Conservation (phyloP, 768 basidiomycete species). For the Pleurotus citrinopileatus region DNA sequence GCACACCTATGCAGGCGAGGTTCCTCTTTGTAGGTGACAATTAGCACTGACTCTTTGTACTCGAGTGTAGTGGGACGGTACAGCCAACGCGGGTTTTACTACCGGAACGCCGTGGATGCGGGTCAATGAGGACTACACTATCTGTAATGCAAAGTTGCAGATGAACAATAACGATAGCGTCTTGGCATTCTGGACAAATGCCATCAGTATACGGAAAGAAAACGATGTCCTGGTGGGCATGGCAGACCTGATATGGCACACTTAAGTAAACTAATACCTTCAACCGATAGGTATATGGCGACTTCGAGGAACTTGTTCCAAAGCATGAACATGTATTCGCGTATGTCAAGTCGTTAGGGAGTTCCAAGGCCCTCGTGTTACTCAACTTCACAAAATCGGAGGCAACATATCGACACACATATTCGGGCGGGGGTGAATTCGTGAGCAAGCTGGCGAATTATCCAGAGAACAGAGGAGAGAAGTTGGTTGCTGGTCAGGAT, state of each 20-base stretch:
- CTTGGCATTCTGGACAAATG: slow-evolving; percentile 56
- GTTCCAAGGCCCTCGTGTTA: slow-evolving; percentile 36
- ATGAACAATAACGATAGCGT: slow-evolving; percentile 46
- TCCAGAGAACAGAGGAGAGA: no score
- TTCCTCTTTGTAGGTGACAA: background rate
- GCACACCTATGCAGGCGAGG: slow-evolving; percentile 65
- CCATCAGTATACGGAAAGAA: slow-evolving; percentile 50
- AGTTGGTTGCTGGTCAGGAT: slow-evolving; percentile 6
- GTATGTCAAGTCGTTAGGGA: slow-evolving; percentile 41
- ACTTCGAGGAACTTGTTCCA: slow-evolving; percentile 47
- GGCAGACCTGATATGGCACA: background rate
- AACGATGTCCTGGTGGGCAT: slow-evolving; percentile 50
- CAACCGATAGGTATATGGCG: slow-evolving; percentile 51
- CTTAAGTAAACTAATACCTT: background rate
- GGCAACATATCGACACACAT: no score
- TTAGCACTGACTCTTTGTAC: background rate
- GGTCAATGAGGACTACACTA: slow-evolving; percentile 62
- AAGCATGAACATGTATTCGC: slow-evolving; percentile 52
- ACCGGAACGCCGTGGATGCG: slow-evolving; percentile 71
- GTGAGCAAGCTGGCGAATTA: no score
- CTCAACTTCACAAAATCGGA: no score
- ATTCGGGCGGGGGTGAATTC: no score
- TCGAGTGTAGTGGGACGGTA: slow-evolving; percentile 49
- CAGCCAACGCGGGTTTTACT: slow-evolving; percentile 61
- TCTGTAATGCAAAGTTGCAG: slow-evolving; percentile 56